These are phyloP conservation scores for Nyssa sinensis DNA, from an alignment of 148 eudicot genomes.

Conservation along the genomic window DNA sequence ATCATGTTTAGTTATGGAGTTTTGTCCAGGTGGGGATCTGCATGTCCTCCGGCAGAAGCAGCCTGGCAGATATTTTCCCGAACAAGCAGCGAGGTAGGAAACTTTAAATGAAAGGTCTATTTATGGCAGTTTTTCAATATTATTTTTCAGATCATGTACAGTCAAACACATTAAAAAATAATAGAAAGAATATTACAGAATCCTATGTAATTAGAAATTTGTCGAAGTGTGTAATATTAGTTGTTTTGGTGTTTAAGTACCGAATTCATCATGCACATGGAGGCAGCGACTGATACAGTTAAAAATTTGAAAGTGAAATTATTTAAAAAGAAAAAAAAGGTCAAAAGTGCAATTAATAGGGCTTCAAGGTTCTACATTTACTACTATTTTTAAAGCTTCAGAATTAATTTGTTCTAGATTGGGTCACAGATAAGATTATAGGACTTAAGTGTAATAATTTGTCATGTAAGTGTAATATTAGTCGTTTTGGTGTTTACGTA, in stretches of 20 bases:
- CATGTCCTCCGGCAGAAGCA: constrained; percentile 94
- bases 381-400: neutral
- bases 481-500: neutral
- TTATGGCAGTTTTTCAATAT: neutral
- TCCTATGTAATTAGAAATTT: neutral
- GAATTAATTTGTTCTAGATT: neutral
- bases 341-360: too few species aligned
- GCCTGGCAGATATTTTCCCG: constrained; percentile 78
- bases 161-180: neutral
- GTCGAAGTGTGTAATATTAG: neutral
- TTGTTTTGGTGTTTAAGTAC: neutral
- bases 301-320: neutral
- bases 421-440: too few species aligned
- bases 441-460: too few species aligned
- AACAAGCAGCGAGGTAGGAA: constrained; percentile 86
- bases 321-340: too few species aligned
- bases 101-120: neutral
- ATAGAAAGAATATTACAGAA: neutral
- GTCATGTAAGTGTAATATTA: neutral
- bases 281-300: neutral
- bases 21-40: constrained; percentile 93
- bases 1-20: constrained; percentile 96
- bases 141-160: neutral
- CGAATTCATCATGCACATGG: neutral
- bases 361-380: neutral